A percentile compares a stretch with the other conserved stretches of the same genome.
phyloP scores from a whole-genome alignment of 805 yeast species.

The Starmerella ratchasimensis region DNA sequence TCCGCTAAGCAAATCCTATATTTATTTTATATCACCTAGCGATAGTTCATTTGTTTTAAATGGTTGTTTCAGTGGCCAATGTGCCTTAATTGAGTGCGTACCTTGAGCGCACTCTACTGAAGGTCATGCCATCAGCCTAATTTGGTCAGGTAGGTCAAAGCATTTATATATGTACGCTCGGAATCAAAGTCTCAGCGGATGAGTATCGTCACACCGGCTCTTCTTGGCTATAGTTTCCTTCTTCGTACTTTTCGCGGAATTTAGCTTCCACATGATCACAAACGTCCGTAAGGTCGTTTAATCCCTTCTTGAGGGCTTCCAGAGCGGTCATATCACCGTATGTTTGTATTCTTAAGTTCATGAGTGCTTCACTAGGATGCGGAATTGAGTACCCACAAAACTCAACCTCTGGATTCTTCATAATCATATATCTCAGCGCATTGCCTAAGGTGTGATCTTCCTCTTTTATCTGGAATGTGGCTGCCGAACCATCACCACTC shows the following conservation, averaged over 20 bases:
- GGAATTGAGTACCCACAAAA: slow-evolving; percentile 98
- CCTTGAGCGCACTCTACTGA: no score
- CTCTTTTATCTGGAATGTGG: slow-evolving; percentile 80
- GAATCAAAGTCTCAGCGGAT: no score
- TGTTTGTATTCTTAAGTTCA: slow-evolving; percentile 88
- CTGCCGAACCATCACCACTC: slow-evolving; percentile 85
- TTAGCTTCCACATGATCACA: slow-evolving; percentile 73
- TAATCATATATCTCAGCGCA: slow-evolving; percentile 80
- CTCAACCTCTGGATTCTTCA: slow-evolving; percentile 96
- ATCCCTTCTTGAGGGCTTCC: slow-evolving; percentile 84
- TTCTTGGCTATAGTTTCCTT: slow-evolving; percentile 17
- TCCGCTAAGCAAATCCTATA: no score
- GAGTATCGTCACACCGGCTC: slow-evolving; percentile 8
- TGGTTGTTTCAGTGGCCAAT: no score
- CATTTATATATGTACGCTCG: no score
- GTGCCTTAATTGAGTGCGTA: no score
- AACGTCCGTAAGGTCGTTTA: slow-evolving; percentile 67
- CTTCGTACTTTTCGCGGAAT: slow-evolving; percentile 55
- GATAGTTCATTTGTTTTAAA: no score
- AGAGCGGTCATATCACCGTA: slow-evolving; percentile 74
- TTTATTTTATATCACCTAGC: no score
- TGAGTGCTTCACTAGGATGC: slow-evolving; percentile 85
- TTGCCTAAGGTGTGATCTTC: slow-evolving; percentile 97
- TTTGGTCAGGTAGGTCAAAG: no score
- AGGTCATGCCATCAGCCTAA: no score